Evolutionary conservation across 75 land plant species (phyloP).

Genomic region (Selaginella tamariscina): DNA sequence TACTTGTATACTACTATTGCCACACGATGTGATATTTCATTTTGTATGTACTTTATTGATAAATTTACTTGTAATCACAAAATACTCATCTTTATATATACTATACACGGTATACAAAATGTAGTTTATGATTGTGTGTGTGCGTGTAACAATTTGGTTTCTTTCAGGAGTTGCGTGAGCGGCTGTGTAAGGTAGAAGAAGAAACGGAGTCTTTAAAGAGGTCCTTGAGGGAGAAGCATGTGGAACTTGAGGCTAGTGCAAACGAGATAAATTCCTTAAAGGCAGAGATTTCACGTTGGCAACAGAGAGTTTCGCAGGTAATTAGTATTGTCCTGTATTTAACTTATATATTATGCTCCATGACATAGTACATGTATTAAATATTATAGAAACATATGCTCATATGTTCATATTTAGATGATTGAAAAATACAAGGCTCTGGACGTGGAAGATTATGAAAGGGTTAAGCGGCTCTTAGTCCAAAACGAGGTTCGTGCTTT

Average conservation of each 20-base stretch:
- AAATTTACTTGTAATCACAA: too few species aligned
- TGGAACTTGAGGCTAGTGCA: constrained; percentile 43
- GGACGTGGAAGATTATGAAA: constrained; percentile 58
- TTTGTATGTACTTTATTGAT: too few species aligned
- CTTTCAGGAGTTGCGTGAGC: constrained; percentile 68
- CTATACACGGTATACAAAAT: neutral
- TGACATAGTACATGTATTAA: neutral
- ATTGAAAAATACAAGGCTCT: constrained; percentile 47
- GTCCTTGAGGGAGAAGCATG: constrained; percentile 41
- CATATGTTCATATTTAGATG: constrained; percentile 29
- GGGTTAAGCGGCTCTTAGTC: constrained; percentile 38
- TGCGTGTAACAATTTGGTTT: neutral
- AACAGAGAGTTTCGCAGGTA: constrained; percentile 60
- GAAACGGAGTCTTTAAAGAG: constrained; percentile 39
- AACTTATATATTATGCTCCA: neutral
- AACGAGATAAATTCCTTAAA: constrained; percentile 45
- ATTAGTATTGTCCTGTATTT: constrained; percentile 11
- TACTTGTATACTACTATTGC: too few species aligned
- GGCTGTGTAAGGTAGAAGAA: constrained; percentile 28
- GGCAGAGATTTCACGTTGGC: constrained; percentile 37
- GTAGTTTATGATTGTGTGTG: neutral
- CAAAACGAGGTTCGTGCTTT: constrained; percentile 37
- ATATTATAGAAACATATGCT: neutral
- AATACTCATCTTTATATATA: constrained; percentile 2
- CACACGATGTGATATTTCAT: too few species aligned